Percentiles rank a stretch among this genome's conserved stretches.
These are phyloP conservation scores for Scedosporium minutisporum DNA, from an alignment of 2,329 filamentous ascomycete species.

Conservation along the genomic window DNA sequence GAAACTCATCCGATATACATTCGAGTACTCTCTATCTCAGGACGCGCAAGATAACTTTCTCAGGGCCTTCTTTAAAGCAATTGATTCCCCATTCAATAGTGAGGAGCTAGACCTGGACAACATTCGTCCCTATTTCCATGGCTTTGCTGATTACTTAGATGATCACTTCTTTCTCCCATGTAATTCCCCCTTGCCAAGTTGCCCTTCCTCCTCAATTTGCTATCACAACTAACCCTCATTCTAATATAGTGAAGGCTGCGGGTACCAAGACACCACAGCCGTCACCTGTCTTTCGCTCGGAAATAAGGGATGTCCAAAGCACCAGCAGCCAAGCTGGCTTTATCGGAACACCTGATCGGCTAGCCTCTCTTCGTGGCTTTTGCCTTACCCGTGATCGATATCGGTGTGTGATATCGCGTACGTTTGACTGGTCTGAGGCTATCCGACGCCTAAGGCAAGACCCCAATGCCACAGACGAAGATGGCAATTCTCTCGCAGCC, in stretches of 20 bases:
- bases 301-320: neutral
- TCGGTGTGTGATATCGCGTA: slow-evolving; percentile 10
- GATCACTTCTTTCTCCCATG: slow-evolving; percentile 10
- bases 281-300: slow-evolving; percentile 8
- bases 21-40: neutral
- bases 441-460: neutral
- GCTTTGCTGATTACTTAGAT: slow-evolving; percentile 9
- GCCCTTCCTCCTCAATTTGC: neutral
- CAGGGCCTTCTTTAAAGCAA: slow-evolving; percentile 6
- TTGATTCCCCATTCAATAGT: neutral
- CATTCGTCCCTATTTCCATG: neutral
- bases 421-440: slow-evolving; percentile 8
- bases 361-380: slow-evolving; percentile 6
- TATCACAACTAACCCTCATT: neutral
- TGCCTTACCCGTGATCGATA: slow-evolving; percentile 9
- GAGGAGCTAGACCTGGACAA: neutral
- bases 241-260: slow-evolving; percentile 7
- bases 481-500: slow-evolving; percentile 7
- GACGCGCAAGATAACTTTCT: slow-evolving; percentile 8
- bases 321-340: neutral
- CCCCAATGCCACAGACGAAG: slow-evolving; percentile 5
- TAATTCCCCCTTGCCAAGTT: neutral
- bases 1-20: neutral
- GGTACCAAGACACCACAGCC: slow-evolving; percentile 8
- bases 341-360: slow-evolving; percentile 7